These are phyloP conservation scores for Diaporthe australafricana DNA, from an alignment of 2,329 filamentous ascomycete genomes.

Conservation along the genomic window DNA sequence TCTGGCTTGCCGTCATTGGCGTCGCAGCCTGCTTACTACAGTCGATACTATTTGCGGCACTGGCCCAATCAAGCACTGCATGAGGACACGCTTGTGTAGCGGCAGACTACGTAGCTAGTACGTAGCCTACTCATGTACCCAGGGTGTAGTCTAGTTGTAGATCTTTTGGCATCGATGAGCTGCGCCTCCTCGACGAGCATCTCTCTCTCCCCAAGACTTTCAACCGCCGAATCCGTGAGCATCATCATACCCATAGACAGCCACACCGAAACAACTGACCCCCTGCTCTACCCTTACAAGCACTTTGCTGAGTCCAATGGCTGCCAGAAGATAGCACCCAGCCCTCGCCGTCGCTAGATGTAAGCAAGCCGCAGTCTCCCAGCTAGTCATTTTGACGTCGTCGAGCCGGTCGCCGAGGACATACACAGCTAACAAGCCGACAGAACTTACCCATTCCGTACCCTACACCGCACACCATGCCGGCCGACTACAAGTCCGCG, in stretches of 20 bases:
- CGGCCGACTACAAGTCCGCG: slow-evolving; percentile 62
- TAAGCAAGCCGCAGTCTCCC: background rate
- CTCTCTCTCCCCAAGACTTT: background rate
- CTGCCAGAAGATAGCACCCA: slow-evolving; percentile 14
- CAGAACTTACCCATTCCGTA: slow-evolving; percentile 23
- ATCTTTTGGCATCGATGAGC: background rate
- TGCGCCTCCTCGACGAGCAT: slow-evolving; percentile 5
- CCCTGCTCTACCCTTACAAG: background rate
- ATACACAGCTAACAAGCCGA: background rate
- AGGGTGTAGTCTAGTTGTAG: background rate
- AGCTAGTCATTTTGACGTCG: background rate
- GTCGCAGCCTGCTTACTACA: slow-evolving; percentile 13
- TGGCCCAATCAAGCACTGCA: slow-evolving; percentile 5
- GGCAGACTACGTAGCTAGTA: background rate
- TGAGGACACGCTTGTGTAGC: background rate
- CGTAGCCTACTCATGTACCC: background rate
- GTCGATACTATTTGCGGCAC: background rate
- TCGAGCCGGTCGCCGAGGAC: background rate
- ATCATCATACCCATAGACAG: background rate
- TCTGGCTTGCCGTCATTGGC: slow-evolving; percentile 15
- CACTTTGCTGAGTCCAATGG: slow-evolving; percentile 24
- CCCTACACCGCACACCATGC: slow-evolving; percentile 52
- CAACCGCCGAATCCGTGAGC: background rate
- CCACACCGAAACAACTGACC: background rate
- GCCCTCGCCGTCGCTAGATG: background rate